Evolutionary conservation across 2,329 filamentous ascomycete species (phyloP), one percentile per base, ranked within the genome.

Genomic region (Penicillium sclerotigenum): DNA sequence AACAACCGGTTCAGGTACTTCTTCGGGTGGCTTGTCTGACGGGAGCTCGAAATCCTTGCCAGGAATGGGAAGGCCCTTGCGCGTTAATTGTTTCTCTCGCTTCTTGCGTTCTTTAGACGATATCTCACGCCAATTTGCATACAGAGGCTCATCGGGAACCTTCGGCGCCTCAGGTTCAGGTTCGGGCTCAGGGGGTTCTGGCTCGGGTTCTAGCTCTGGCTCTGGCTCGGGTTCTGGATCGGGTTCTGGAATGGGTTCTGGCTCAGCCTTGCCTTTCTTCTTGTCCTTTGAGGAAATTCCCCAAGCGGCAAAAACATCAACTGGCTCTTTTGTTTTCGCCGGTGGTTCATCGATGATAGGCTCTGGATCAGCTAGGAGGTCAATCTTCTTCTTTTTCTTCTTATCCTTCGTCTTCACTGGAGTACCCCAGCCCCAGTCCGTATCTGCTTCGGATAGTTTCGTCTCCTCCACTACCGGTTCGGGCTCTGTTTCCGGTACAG

Each of bases 41-140:
- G 67, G 61, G 34, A 64, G 60, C 36, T 66, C 61, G 20, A 69
- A 66, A 24, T 70, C 65, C 33, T 66, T 66, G 22, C 68, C 68
- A 2, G 68, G 68, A 16, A 71, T 65, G 16, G 68, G 66, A 33
- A 70, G 66, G 45, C 60, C 67, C 49, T 69, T 70, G 38, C 62
- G 63, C 5, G 57, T 58, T 10, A 70, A 29, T 29, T 61, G 59
- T 52, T 67, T 70, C 46, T 76, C 73, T 52, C 75, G 74, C 59
- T 75, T 76, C 64, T 80, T 79, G 48, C 77, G 77, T 7, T 79
- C 74, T 52, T 77, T 77, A 2, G 73, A 71, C 22, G 67, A 69
- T 53, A 73, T 64, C 13, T 54, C 65, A 14, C 62, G 59, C 70
- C 72, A 77, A 7, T 63, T 60, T 13, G 73, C 70, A 38, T 73